A percentile compares a stretch with the other conserved stretches of the same genome.
phyloP scores from a whole-genome alignment of 2,329 filamentous ascomycete genomes.

The Fusarium subtropicale region DNA sequence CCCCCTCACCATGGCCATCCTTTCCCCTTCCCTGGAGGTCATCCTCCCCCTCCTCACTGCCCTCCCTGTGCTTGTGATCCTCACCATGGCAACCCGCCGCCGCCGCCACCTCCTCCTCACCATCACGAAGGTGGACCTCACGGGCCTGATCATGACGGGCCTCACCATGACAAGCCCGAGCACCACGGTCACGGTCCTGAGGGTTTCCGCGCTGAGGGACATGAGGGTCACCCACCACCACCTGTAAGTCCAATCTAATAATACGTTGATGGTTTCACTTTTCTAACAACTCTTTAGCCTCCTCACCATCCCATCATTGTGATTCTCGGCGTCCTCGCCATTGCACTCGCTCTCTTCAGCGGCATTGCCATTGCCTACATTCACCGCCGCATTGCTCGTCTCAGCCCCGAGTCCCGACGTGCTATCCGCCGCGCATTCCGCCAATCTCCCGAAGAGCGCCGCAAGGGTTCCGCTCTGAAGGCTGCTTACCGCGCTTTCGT shows the following conservation, averaged over 20 bases:
- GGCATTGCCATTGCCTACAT: slow-evolving; percentile 43
- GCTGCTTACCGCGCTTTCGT: slow-evolving; percentile 50
- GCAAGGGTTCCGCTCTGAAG: slow-evolving; percentile 43
- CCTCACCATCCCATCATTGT: slow-evolving; percentile 38
- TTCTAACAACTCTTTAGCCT: slow-evolving; percentile 18
- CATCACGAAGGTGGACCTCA: slow-evolving; percentile 23
- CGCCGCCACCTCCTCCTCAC: slow-evolving; percentile 46
- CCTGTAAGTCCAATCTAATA: slow-evolving; percentile 34
- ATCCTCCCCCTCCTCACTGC: slow-evolving; percentile 19
- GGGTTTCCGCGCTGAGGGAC: slow-evolving; percentile 24
- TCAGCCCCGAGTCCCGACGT: slow-evolving; percentile 39
- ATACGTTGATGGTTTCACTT: not conserved
- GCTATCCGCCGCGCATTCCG: slow-evolving; percentile 43
- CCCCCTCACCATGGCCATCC: slow-evolving; percentile 33
- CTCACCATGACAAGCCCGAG: slow-evolving; percentile 42
- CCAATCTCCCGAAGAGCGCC: slow-evolving; percentile 46
- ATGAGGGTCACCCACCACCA: slow-evolving; percentile 24
- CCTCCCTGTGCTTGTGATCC: slow-evolving; percentile 25
- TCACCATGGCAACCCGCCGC: slow-evolving; percentile 35
- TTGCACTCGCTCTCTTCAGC: slow-evolving; percentile 45
- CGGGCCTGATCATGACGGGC: slow-evolving; percentile 41
- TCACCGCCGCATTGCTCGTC: slow-evolving; percentile 37
- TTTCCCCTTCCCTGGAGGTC: slow-evolving; percentile 45
- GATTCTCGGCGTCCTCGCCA: slow-evolving; percentile 41
- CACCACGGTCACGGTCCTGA: slow-evolving; percentile 36